Percentiles rank a stretch among this genome's conserved stretches.
phyloP scores from a whole-genome alignment of 2,329 filamentous ascomycete genomes.

The Aspergillus sp. region DNA sequence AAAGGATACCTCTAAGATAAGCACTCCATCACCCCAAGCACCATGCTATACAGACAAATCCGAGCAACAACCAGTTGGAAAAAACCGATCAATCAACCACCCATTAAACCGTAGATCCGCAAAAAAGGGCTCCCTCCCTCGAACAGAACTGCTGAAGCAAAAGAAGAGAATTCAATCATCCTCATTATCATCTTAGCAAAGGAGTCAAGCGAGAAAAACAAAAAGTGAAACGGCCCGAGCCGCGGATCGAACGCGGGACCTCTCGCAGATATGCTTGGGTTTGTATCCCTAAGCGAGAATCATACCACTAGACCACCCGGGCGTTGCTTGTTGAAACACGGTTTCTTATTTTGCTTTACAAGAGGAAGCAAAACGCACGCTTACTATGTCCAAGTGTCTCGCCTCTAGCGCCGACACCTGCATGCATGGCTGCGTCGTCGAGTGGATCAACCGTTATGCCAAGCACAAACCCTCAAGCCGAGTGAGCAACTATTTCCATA shows the following conservation, averaged over 20 bases:
- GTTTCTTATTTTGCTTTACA: neutral
- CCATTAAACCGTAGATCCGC: neutral
- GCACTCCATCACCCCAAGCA: neutral
- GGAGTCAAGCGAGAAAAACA: neutral
- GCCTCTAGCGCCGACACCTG: constrained; percentile 11
- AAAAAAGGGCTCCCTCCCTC: neutral
- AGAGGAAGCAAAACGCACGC: neutral
- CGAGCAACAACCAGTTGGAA: neutral
- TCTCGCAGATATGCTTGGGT: constrained; percentile 29
- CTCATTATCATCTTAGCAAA: neutral
- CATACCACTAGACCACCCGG: constrained; percentile 66
- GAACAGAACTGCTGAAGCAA: neutral
- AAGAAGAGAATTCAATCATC: neutral
- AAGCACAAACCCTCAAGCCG: constrained; percentile 20
- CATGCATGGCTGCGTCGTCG: constrained; percentile 20
- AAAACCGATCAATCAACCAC: neutral
- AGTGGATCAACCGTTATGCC: constrained; percentile 27
- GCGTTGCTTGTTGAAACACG: constrained; percentile 18
- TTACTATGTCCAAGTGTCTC: neutral
- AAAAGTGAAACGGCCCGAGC: constrained; percentile 17
- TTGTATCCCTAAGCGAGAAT: constrained; percentile 66
- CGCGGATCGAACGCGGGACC: constrained; percentile 29
- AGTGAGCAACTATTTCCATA: neutral
- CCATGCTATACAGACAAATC: neutral
- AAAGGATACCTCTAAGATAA: neutral